Percentiles rank a stretch among this genome's conserved stretches.
Evolutionary conservation across 306 rosid genomes (phyloP).

Genomic region (Betula pendula): DNA sequence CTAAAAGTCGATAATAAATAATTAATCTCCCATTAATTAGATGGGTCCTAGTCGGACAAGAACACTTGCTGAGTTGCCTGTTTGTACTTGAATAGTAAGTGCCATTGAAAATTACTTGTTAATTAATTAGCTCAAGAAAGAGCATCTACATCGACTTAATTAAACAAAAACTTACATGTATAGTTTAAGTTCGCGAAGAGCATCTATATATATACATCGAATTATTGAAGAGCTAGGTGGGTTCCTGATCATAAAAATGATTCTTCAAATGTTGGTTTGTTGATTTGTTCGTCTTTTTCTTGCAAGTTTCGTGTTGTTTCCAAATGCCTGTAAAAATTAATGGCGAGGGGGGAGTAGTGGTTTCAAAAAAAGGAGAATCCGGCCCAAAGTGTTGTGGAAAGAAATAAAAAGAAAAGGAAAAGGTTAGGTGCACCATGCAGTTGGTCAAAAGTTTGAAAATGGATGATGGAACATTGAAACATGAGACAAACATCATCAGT

Average conservation of each 20-base stretch:
- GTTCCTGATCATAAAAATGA: background rate
- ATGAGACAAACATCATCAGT: background rate
- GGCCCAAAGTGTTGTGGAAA: too few relatives aligned
- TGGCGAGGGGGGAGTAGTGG: background rate
- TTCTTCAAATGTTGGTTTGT: background rate
- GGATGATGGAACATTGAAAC: background rate
- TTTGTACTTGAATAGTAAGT: too few relatives aligned
- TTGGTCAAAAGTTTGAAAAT: constrained; percentile 9
- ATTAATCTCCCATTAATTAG: background rate
- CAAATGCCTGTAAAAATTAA: background rate
- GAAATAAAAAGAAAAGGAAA: background rate
- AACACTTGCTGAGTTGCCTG: too few relatives aligned
- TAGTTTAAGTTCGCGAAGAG: background rate
- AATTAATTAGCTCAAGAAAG: background rate
- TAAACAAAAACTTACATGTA: background rate
- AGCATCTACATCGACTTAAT: too few relatives aligned
- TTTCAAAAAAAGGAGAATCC: too few relatives aligned
- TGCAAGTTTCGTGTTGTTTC: background rate
- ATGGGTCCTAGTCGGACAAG: background rate
- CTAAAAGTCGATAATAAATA: background rate
- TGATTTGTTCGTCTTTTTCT: background rate
- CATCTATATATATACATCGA: background rate
- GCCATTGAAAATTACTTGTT: background rate
- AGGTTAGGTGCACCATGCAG: background rate
- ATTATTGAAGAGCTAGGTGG: background rate